phyloP scores from a whole-genome alignment of 2,329 filamentous ascomycete genomes.

The Hymenoscyphus infarciens region DNA sequence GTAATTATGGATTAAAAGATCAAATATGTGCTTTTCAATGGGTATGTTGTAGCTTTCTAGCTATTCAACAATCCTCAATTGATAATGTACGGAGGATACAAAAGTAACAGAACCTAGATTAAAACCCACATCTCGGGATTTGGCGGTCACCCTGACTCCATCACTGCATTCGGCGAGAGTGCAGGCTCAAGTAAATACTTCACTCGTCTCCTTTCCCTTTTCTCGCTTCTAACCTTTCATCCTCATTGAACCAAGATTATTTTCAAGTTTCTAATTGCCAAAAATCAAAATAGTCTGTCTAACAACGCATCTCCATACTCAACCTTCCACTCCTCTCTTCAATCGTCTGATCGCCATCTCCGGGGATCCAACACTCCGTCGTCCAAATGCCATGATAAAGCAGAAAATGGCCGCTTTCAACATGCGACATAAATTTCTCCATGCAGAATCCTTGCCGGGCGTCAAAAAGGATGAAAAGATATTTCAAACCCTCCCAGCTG shows the following conservation, averaged over 20 bases:
- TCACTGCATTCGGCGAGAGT: constrained; percentile 42
- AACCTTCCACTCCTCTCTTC: constrained; percentile 14
- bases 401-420: constrained; percentile 9
- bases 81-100: no score
- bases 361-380: constrained; percentile 21
- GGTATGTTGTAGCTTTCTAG: constrained; percentile 17
- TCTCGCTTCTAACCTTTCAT: not conserved
- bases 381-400: constrained; percentile 15
- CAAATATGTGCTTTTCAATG: constrained; percentile 28
- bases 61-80: no score
- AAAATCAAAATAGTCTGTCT: constrained; percentile 14
- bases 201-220: not conserved
- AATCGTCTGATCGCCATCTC: constrained; percentile 22
- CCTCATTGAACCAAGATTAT: not conserved
- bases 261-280: not conserved
- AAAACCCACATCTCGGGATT: constrained; percentile 33
- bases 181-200: constrained; percentile 21
- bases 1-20: constrained; percentile 24
- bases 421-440: constrained; percentile 7
- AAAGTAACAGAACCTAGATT: constrained; percentile 8
- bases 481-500: constrained; percentile 9
- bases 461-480: not conserved
- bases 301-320: constrained; percentile 14
- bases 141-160: constrained; percentile 31
- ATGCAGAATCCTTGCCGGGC: not conserved